A percentile compares a stretch with the other conserved stretches of the same genome.
phyloP scores from a whole-genome alignment of 768 basidiomycete genomes.

The Kwoniella pini region DNA sequence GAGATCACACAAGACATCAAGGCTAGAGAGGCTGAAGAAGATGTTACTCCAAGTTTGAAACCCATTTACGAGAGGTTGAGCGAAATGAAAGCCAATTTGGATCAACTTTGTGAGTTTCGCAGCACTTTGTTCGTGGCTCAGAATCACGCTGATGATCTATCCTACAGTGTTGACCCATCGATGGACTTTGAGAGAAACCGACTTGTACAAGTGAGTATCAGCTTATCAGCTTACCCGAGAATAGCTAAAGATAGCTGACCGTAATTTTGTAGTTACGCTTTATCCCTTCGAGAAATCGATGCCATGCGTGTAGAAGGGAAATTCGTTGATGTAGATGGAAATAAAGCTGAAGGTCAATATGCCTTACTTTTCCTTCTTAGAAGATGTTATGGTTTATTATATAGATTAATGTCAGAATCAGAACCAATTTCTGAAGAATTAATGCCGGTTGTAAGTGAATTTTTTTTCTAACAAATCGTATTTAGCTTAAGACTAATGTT shows the following conservation, averaged over 20 bases:
- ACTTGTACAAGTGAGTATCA: slow-evolving; percentile 54
- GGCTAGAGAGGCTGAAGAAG: slow-evolving; percentile 73
- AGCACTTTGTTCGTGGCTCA: background rate
- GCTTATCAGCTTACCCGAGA: background rate
- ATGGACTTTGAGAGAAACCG: slow-evolving; percentile 86
- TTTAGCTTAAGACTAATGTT: no score
- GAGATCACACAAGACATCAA: slow-evolving; percentile 94
- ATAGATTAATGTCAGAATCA: slow-evolving; percentile 85
- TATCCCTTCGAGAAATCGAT: slow-evolving; percentile 93
- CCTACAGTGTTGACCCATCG: slow-evolving; percentile 78
- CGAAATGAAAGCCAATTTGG: slow-evolving; percentile 82
- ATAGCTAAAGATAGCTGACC: background rate
- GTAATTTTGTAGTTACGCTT: slow-evolving; percentile 67
- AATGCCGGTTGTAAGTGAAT: slow-evolving; percentile 78
- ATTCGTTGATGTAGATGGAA: slow-evolving; percentile 91
- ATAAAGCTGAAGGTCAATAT: slow-evolving; percentile 90
- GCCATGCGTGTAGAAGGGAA: slow-evolving; percentile 96
- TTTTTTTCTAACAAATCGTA: no score
- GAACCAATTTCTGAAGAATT: slow-evolving; percentile 98
- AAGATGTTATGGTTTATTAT: slow-evolving; percentile 94
- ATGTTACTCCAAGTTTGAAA: slow-evolving; percentile 79
- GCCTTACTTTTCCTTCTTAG: slow-evolving; percentile 88
- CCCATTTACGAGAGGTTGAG: slow-evolving; percentile 90
- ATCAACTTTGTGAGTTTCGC: slow-evolving; percentile 62
- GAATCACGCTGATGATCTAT: no score